phyloP scores from a whole-genome alignment of 2,329 filamentous ascomycete species.

The Fusarium sterilihyphosum region DNA sequence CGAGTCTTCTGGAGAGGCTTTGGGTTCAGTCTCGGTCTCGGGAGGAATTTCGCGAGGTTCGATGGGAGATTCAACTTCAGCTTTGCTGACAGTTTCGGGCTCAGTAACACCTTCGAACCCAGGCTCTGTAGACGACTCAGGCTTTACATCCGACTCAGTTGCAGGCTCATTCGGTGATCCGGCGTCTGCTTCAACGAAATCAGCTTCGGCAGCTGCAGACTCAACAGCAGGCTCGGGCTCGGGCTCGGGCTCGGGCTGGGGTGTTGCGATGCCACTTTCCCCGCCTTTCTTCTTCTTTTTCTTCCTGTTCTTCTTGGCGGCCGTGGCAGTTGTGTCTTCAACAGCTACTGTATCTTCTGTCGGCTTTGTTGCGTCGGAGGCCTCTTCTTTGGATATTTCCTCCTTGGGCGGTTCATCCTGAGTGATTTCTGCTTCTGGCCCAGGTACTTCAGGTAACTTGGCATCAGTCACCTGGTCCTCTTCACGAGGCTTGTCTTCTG shows the following conservation, averaged over 20 bases:
- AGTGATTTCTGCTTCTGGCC: neutral
- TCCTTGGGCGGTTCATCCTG: neutral
- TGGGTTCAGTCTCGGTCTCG: neutral
- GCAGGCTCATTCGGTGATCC: neutral
- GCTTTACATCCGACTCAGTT: neutral
- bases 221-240: neutral
- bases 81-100: neutral
- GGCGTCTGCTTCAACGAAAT: neutral
- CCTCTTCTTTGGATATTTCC: neutral
- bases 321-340: neutral
- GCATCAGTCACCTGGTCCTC: neutral
- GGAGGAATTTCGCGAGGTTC: neutral
- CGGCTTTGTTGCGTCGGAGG: neutral
- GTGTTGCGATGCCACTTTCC: constrained; percentile 1
- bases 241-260: neutral
- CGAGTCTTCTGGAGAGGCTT: constrained; percentile 1
- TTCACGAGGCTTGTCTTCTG: neutral
- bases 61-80: neutral
- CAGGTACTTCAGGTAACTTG: neutral
- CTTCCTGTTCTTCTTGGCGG: constrained; percentile 16
- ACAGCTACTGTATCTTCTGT: constrained; percentile 5
- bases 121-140: neutral
- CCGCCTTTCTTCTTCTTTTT: constrained; percentile 19
- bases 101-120: neutral
- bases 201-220: neutral